Base-by-base conservation (phyloP, 1,284 basidiomycete species). In the Ustilago hordei region DNA sequence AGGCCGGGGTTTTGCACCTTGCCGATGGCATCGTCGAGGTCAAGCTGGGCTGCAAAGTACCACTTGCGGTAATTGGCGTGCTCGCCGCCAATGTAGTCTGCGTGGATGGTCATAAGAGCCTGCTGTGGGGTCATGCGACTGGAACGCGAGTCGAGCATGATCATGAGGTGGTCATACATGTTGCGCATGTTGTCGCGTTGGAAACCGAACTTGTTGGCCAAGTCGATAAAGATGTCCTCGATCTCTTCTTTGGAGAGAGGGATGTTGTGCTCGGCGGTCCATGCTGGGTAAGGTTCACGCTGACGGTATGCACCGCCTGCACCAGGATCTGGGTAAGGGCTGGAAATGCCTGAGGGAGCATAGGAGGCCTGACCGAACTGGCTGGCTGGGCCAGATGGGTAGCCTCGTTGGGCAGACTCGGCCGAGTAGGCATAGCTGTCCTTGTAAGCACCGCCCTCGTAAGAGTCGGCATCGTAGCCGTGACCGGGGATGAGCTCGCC, bases 21-120 rank as follows among this genome's bases (percentile, higher is more conserved):
- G 54, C 97, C 97, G 69, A 99, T 93, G 60, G 95, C 96, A 83
- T 99, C 96, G 88, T 99, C 97, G 50, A 99, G 91, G 86, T 99
- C 95, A 74, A 99, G 92, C 87, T 99, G 96, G 31, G 96, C 95
- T 19, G 96, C 97, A 88, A 99, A 99, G 89, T 99, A 99, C 96
- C 97, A 99, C 80, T 85, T 86, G 55, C 85, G 85, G 79, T 86
- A 86, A 73, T 86, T 86, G 48, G 84, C 85, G 62, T 86, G 86
- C 75, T 86, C 93, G 4, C 97, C 96, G 57, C 97, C 97, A 85
- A 99, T 98, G 87, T 98, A 99, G 87, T 99, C 96, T 71, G 96
- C 95, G 86, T 99, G 96, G 8, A 99, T 90, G 0, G 96, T 98
- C 97, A 90, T 1, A 55, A 86, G 74, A 3, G 96, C 96, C 86